Evolutionary conservation across 2,329 filamentous ascomycete species (phyloP).

Genomic region (Colletotrichum higginsianum): DNA sequence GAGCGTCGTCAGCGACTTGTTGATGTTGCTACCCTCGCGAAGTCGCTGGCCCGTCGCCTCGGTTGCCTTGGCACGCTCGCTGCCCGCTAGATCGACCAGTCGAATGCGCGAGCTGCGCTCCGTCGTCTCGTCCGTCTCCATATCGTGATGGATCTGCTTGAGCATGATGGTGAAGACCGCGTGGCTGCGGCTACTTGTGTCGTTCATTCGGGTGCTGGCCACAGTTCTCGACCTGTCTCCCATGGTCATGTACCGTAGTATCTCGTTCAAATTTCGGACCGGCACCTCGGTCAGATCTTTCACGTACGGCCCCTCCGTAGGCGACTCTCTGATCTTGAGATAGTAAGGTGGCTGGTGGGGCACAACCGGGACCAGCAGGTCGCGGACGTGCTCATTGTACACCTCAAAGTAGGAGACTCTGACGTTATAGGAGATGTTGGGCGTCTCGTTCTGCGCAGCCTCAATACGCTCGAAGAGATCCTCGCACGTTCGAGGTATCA

Average conservation of each 20-base stretch:
- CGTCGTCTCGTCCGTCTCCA: slow-evolving; percentile 97
- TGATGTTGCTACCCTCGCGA: slow-evolving; percentile 97
- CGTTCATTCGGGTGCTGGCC: slow-evolving; percentile 99
- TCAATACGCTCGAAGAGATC: slow-evolving; percentile 96
- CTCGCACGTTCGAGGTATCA: slow-evolving; percentile 96
- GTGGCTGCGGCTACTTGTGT: slow-evolving; percentile 95
- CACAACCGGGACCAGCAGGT: slow-evolving; percentile 83
- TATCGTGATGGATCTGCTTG: slow-evolving; percentile 97
- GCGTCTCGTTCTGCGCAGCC: slow-evolving; percentile 80
- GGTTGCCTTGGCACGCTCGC: slow-evolving; percentile 93
- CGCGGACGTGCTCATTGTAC: slow-evolving; percentile 98
- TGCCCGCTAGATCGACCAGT: slow-evolving; percentile 94
- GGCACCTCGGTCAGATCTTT: slow-evolving; percentile 96
- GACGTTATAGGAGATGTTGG: slow-evolving; percentile 96
- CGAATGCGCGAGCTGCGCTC: slow-evolving; percentile 95
- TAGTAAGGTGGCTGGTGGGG: slow-evolving; percentile 86
- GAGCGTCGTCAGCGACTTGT: slow-evolving; percentile 96
- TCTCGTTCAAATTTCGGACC: slow-evolving; percentile 88
- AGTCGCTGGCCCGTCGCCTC: slow-evolving; percentile 93
- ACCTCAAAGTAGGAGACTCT: slow-evolving; percentile 99
- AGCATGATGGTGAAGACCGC: slow-evolving; percentile 98
- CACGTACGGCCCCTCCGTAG: slow-evolving; percentile 94
- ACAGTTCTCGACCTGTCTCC: slow-evolving; percentile 91
- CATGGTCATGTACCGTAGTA: slow-evolving; percentile 90
- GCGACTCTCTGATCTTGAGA: slow-evolving; percentile 96